Conservation (phyloP, 306 rosid genomes). For the Vigna angularis region DNA sequence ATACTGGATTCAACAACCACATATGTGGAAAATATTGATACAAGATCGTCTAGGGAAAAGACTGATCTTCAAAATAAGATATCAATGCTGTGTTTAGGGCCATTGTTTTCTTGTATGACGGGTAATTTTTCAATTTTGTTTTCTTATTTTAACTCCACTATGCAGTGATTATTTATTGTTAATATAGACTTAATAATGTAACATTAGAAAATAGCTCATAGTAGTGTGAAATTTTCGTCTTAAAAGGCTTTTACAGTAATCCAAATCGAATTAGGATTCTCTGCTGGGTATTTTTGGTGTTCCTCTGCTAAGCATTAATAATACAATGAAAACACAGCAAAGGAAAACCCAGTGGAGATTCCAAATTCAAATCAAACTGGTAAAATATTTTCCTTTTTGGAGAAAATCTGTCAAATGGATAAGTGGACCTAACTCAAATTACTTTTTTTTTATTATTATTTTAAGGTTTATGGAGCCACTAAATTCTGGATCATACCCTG, state of each 20-base stretch:
- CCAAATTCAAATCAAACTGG: too few relatives aligned
- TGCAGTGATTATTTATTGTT: neutral
- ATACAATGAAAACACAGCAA: too few relatives aligned
- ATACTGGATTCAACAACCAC: too few relatives aligned
- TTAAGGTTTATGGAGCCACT: conserved; percentile 59
- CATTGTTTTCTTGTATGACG: conserved; percentile 43
- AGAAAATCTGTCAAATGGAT: neutral
- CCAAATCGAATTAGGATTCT: too few relatives aligned
- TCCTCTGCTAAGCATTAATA: too few relatives aligned
- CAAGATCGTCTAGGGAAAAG: too few relatives aligned
- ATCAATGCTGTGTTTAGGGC: conserved; percentile 46
- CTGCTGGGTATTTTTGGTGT: too few relatives aligned
- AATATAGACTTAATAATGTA: neutral
- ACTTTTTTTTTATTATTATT: neutral
- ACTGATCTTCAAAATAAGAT: conserved; percentile 30
- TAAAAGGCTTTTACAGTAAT: too few relatives aligned
- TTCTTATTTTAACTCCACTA: neutral
- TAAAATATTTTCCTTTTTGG: neutral
- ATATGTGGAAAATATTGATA: too few relatives aligned
- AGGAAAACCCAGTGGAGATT: too few relatives aligned
- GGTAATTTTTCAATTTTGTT: conserved; percentile 33
- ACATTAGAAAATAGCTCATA: too few relatives aligned
- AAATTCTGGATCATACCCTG: conserved; percentile 58
- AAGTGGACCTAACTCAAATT: neutral
- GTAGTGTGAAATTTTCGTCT: too few relatives aligned